phyloP scores from a whole-genome alignment of 371 early-diverging fungal species.

The Umbelopsis sp. region DNA sequence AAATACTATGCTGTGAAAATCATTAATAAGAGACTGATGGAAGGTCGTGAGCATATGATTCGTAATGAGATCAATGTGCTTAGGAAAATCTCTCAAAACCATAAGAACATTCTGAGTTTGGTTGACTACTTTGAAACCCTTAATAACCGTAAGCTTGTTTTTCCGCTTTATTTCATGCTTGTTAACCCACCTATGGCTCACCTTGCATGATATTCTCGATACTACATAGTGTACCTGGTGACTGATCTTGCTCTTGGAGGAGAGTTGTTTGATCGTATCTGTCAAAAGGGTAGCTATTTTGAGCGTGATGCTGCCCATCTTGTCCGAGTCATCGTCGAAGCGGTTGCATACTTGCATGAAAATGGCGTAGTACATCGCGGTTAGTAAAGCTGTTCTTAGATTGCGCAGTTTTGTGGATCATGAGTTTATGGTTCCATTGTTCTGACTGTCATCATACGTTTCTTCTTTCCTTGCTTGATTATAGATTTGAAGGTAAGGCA shows the following conservation, averaged over 20 bases:
- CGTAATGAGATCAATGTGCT: constrained; percentile 88
- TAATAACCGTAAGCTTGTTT: constrained; percentile 70
- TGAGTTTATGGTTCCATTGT: no score
- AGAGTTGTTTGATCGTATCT: constrained; percentile 90
- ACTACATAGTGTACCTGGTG: constrained; percentile 77
- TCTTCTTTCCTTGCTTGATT: not conserved
- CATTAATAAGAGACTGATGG: constrained; percentile 89
- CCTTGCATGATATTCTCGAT: no score
- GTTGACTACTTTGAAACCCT: constrained; percentile 92
- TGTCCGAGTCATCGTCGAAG: constrained; percentile 72
- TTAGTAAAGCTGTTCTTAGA: constrained; percentile 29
- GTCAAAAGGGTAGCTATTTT: constrained; percentile 77
- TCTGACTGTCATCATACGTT: not conserved
- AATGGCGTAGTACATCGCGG: constrained; percentile 89
- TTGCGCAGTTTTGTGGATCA: no score
- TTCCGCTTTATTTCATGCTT: no score
- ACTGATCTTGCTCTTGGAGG: constrained; percentile 91
- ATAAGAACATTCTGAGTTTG: constrained; percentile 85
- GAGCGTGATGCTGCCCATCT: constrained; percentile 89
- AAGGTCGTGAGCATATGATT: constrained; percentile 88
- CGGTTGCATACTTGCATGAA: constrained; percentile 84
- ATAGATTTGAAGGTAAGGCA: constrained; percentile 33
- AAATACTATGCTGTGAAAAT: constrained; percentile 90
- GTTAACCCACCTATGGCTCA: no score
- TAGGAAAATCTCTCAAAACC: constrained; percentile 83